phyloP scores from a whole-genome alignment of 1,139 yeast genomes.

The Scheffersomyces quercinus region DNA sequence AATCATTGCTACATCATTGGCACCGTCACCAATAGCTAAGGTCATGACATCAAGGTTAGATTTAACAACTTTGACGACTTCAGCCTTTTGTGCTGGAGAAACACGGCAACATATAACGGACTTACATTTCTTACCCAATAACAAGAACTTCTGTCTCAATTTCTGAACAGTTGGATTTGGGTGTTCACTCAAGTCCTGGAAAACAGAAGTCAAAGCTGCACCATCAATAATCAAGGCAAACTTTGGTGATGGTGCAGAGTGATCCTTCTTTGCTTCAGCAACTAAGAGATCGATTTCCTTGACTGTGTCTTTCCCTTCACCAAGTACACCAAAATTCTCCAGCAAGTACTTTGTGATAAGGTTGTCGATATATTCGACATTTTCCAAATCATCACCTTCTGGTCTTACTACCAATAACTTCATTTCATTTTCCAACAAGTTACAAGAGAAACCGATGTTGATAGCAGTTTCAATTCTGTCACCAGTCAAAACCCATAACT shows the following conservation, averaged over 20 bases:
- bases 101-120: conserved; percentile 67
- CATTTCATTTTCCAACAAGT: conserved; percentile 84
- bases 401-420: conserved; percentile 65
- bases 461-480: conserved; percentile 98
- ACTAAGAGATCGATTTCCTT: conserved; percentile 32
- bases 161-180: conserved; percentile 12
- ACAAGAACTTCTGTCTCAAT: conserved; percentile 43
- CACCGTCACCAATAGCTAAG: conserved; percentile 67
- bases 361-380: conserved; percentile 29
- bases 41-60: conserved; percentile 57
- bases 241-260: conserved; percentile 49
- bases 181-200: conserved; percentile 21
- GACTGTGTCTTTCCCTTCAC: conserved; percentile 24
- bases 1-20: conserved; percentile 70
- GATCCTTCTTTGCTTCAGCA: conserved; percentile 47
- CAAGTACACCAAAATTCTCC: conserved; percentile 39
- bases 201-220: conserved; percentile 49
- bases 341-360: conserved; percentile 39
- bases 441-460: conserved; percentile 95
- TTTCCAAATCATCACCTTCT: conserved; percentile 18
- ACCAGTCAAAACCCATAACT: conserved; percentile 96
- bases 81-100: conserved; percentile 65
- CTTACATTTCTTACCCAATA: conserved; percentile 59
- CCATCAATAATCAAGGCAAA: conserved; percentile 59
- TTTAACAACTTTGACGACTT: conserved; percentile 55